phyloP scores from a whole-genome alignment of 345 rosid genomes.

The Boechera divaricarpa region DNA sequence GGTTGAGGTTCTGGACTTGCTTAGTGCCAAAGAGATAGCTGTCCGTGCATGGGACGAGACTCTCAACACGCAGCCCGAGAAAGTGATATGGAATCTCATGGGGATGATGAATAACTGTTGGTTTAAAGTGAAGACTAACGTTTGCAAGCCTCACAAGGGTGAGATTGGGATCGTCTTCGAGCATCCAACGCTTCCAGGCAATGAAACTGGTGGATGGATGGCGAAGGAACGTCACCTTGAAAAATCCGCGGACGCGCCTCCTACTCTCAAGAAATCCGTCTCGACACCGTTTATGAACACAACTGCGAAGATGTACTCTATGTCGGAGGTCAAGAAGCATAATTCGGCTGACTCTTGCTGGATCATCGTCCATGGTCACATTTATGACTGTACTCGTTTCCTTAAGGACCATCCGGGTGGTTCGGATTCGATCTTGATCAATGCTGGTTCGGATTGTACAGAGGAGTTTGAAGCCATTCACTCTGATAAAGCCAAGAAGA shows the following conservation, averaged over 20 bases:
- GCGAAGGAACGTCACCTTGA: conserved; percentile 79
- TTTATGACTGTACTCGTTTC: conserved; percentile 88
- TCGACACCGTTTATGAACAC: conserved; percentile 91
- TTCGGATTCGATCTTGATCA: conserved; percentile 79
- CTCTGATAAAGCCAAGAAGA: conserved; percentile 84
- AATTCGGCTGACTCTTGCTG: conserved; percentile 76
- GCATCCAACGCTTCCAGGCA: conserved; percentile 88
- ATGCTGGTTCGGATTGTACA: conserved; percentile 88
- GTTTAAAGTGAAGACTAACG: conserved; percentile 78
- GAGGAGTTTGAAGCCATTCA: conserved; percentile 97
- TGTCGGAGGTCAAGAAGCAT: conserved; percentile 74
- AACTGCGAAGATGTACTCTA: conserved; percentile 59
- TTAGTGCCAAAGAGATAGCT: conserved; percentile 78
- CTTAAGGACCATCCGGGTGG: conserved; percentile 94
- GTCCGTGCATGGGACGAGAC: conserved; percentile 98
- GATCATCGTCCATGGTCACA: conserved; percentile 91
- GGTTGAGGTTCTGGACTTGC: conserved; percentile 77
- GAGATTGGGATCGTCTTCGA: conserved; percentile 91
- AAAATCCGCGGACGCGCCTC: conserved; percentile 51
- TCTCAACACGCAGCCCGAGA: conserved; percentile 89
- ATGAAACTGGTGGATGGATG: conserved; percentile 98
- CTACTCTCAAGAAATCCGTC: conserved; percentile 69
- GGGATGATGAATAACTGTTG: conserved; percentile 99
- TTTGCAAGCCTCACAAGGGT: conserved; percentile 80
- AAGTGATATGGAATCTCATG: conserved; percentile 93